These are phyloP conservation scores for Trametes gibbosa DNA, from an alignment of 768 basidiomycete species.

Conservation along the genomic window DNA sequence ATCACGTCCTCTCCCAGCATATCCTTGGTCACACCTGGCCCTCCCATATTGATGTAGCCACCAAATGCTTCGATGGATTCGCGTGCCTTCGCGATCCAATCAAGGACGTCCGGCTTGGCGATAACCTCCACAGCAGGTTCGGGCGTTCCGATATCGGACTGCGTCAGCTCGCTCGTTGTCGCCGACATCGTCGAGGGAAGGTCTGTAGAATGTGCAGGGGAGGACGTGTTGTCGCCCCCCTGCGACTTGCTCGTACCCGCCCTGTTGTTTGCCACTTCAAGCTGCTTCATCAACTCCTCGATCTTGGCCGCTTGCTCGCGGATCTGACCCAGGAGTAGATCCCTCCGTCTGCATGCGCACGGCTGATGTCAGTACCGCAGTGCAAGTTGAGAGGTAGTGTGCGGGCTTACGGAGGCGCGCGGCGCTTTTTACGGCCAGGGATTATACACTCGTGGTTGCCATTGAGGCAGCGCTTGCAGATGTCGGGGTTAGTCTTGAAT, in stretches of 20 bases:
- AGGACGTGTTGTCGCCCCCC: slow-evolving; percentile 2
- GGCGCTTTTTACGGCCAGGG: slow-evolving; percentile 81
- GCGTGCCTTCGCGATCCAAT: slow-evolving; percentile 77
- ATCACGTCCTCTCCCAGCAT: slow-evolving; percentile 48
- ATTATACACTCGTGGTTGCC: slow-evolving; percentile 74
- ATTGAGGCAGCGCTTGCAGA: slow-evolving; percentile 71
- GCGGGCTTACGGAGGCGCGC: slow-evolving; percentile 67
- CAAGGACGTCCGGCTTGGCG: slow-evolving; percentile 57
- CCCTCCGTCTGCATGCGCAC: slow-evolving; percentile 58
- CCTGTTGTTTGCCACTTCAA: slow-evolving; percentile 46
- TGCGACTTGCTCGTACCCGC: slow-evolving; percentile 4
- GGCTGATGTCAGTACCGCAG: background rate
- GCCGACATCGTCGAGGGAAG: slow-evolving; percentile 18
- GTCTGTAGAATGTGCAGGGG: slow-evolving; percentile 11
- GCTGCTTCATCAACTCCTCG: slow-evolving; percentile 64
- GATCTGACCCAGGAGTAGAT: slow-evolving; percentile 74
- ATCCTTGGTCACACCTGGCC: slow-evolving; percentile 50
- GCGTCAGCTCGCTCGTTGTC: slow-evolving; percentile 22
- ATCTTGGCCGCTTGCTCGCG: slow-evolving; percentile 73
- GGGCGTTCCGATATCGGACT: slow-evolving; percentile 21
- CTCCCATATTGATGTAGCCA: slow-evolving; percentile 61
- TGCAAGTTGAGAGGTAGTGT: background rate
- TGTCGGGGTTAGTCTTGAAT: slow-evolving; percentile 67
- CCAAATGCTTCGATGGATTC: slow-evolving; percentile 68
- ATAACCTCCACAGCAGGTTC: slow-evolving; percentile 24